Conservation (phyloP, 805 yeast species). For the Starmerella scarabaei region DNA sequence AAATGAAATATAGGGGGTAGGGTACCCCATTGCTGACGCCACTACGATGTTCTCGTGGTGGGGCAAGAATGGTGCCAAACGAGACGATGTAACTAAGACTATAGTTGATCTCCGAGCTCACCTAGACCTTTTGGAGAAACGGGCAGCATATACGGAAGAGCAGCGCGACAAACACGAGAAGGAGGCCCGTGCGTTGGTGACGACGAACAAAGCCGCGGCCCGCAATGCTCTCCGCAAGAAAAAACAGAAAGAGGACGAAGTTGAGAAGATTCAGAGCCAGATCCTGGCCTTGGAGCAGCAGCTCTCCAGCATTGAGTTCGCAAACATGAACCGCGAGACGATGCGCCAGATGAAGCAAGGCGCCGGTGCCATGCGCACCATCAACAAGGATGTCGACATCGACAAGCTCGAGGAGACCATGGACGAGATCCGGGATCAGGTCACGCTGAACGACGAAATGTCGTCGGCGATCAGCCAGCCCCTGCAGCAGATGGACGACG, state of each 20-base stretch:
- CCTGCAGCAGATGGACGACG: conserved; percentile 70
- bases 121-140: conserved; percentile 72
- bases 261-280: conserved; percentile 72
- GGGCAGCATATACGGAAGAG: conserved; percentile 63
- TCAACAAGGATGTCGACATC: conserved; percentile 87
- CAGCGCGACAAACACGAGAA: conserved; percentile 74
- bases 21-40: no score
- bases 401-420: conserved; percentile 95
- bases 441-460: conserved; percentile 86
- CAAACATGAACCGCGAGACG: conserved; percentile 92
- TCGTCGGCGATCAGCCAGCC: conserved; percentile 94
- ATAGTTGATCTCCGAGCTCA: conserved; percentile 82
- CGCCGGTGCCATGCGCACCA: conserved; percentile 89
- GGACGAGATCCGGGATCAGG: conserved; percentile 97
- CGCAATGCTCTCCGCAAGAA: conserved; percentile 78
- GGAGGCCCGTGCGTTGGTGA: conserved; percentile 64
- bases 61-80: conserved; percentile 53
- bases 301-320: conserved; percentile 79
- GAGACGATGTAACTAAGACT: conserved; percentile 84
- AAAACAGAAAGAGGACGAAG: conserved; percentile 65
- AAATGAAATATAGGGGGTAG: no score
- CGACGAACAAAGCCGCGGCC: conserved; percentile 63
- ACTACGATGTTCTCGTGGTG: conserved; percentile 11
- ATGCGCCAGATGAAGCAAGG: conserved; percentile 99
- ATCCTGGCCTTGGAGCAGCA: conserved; percentile 84